Evolutionary conservation across 2,329 filamentous ascomycete genomes (phyloP).

Genomic region (Dactylellina haptotyla): DNA sequence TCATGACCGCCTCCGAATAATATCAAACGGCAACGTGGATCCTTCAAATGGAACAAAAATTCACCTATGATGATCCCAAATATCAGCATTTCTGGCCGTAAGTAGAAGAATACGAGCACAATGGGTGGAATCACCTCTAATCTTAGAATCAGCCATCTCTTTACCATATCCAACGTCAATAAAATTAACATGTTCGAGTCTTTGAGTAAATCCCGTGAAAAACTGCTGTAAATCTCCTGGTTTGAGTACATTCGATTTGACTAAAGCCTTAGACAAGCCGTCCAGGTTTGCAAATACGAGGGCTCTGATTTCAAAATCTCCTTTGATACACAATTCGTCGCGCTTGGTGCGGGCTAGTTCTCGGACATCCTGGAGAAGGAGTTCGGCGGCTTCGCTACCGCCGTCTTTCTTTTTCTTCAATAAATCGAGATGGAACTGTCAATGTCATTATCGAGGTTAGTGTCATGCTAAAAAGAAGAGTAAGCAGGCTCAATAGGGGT

Average conservation of each 20-base stretch:
- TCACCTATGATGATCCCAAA: constrained; percentile 53
- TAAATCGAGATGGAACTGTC: constrained; percentile 69
- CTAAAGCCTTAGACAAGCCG: constrained; percentile 63
- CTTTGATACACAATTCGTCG: constrained; percentile 39
- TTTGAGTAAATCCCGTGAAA: constrained; percentile 71
- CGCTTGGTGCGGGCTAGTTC: constrained; percentile 49
- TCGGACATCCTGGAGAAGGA: constrained; percentile 55
- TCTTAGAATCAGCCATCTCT: constrained; percentile 70
- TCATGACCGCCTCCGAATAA: constrained; percentile 72
- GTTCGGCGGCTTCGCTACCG: constrained; percentile 60
- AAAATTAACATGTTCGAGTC: constrained; percentile 71
- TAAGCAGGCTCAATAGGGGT: constrained; percentile 1
- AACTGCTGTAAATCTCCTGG: constrained; percentile 67
- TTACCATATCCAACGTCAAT: constrained; percentile 71
- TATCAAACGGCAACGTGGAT: constrained; percentile 71
- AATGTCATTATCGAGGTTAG: background rate
- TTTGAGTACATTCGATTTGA: constrained; percentile 60
- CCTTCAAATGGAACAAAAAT: constrained; percentile 65
- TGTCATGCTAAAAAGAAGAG: background rate
- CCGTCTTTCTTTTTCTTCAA: constrained; percentile 67
- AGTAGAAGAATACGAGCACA: background rate
- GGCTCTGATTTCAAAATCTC: constrained; percentile 65
- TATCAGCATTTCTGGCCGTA: background rate
- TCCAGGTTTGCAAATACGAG: constrained; percentile 66
- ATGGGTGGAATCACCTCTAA: constrained; percentile 65